Evolutionary conservation across 2,329 filamentous ascomycete genomes (phyloP).

Genomic region (Mollisia scopiformis): DNA sequence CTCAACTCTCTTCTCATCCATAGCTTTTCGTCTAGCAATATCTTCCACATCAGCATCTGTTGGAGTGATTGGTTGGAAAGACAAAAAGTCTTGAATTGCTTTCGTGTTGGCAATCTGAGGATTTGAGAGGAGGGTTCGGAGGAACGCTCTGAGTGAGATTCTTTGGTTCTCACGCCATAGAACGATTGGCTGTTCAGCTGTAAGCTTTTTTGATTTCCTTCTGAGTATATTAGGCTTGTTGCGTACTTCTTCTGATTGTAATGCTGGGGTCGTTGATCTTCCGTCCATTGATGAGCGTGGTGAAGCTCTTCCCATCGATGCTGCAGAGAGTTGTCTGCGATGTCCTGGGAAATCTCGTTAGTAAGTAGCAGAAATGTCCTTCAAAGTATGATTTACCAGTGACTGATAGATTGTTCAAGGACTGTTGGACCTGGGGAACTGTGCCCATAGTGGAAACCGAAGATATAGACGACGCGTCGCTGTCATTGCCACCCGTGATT

Average conservation of each 20-base stretch:
- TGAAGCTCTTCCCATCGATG: slow-evolving; percentile 41
- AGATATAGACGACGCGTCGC: slow-evolving; percentile 79
- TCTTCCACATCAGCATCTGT: slow-evolving; percentile 85
- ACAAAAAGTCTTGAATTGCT: slow-evolving; percentile 84
- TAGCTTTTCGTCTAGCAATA: slow-evolving; percentile 74
- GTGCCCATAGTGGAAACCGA: slow-evolving; percentile 36
- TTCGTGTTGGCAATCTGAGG: slow-evolving; percentile 81
- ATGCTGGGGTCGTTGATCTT: slow-evolving; percentile 10
- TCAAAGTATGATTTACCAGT: slow-evolving; percentile 32
- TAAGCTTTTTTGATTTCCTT: slow-evolving; percentile 3
- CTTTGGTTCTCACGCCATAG: slow-evolving; percentile 88
- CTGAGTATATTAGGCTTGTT: slow-evolving; percentile 1
- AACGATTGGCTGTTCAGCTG: slow-evolving; percentile 50
- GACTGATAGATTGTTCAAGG: slow-evolving; percentile 44
- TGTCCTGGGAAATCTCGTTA: slow-evolving; percentile 35
- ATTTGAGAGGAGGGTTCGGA: slow-evolving; percentile 85
- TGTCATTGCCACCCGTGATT: slow-evolving; percentile 62
- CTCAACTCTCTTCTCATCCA: slow-evolving; percentile 86
- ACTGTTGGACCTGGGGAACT: slow-evolving; percentile 16
- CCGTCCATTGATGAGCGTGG: slow-evolving; percentile 51
- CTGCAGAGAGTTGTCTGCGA: slow-evolving; percentile 41
- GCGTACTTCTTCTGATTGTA: slow-evolving; percentile 27
- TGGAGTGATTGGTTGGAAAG: slow-evolving; percentile 68
- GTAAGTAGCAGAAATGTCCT: not conserved
- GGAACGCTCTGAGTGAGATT: slow-evolving; percentile 86